Evolutionary conservation across 139 green algal genomes (phyloP), one percentile per base, ranked within the genome.

Genomic region (Mychonastes homosphaera): DNA sequence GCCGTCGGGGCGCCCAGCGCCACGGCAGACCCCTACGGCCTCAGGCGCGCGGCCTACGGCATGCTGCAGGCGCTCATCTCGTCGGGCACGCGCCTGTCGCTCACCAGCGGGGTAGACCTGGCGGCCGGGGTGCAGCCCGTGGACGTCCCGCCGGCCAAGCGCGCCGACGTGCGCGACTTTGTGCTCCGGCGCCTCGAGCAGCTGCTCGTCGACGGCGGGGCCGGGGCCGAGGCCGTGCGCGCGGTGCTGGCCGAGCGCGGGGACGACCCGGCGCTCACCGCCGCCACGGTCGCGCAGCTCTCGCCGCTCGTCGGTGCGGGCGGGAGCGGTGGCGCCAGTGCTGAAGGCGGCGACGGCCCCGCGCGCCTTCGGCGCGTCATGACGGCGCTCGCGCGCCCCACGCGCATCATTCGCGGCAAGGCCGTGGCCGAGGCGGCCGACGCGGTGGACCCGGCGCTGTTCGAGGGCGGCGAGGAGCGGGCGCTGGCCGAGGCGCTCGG

Each of bases 21-120:
- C 6, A 84, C 67, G 4, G 77, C 91, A 5, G 93, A 99, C 69
- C 92, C 85, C 0, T 98, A 91, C 61, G 89, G 81, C n/a, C 77
- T 98, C n/a, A 73, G 93, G 9, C 76, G 93, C 15, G 77, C 75
- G 0, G 89, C 92, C 9, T 90, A 95, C 59, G 92, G 84, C 34
- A 65, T 94, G 72, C 58, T 95, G 45, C 75, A 94, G 73, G 65
- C 89, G 23, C 77, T 96, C 50, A 74, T 95, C 13, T 47, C 34
- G 26, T 91, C 83, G 60, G 51, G 72, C 5, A 69, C 87, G 38
- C 36, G 49, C 27, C 52, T 91, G 19, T 82, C 86, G 69, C 65
- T 97, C 38, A 34, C 18, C 0, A 33, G 34, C 2, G 77, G 74
- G 6, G 49, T 96, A 21, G 64, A 60, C 0, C 54, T 72, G 0